Base-by-base conservation (phyloP, 2,329 filamentous ascomycete genomes). In the Rutstroemia sp. region DNA sequence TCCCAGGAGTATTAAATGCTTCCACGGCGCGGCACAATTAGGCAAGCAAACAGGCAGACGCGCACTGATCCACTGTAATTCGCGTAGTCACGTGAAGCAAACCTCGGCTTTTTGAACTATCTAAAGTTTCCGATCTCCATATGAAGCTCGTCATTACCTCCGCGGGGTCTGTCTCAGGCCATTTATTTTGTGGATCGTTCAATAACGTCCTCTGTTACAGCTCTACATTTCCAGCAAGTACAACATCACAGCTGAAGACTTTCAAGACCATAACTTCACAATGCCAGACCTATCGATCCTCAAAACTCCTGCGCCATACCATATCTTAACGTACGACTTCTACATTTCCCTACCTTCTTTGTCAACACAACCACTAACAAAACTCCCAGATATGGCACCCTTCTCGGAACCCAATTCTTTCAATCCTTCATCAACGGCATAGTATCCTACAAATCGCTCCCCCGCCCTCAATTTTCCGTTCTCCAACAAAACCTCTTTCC, bases 331-430 rank as follows among this genome's bases (percentile, higher is more conserved):
- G 85, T 89, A 77, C 62, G 73, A 34, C 21, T 25, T 69, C 48
- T 51, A 19, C 49, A 17, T 10, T 27, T 17, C 38, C 8, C 6
- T n/a, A 12, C 17, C 25, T 21, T 10, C 10, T 17, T 12, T 34
- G 27, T 12, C 30, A 34, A 34, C 30, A 12, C 2, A 5, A 56
- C 40, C 34, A 57, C 54, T 58, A 48, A 61, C 45, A 38, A 6
- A 8, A 52, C 57, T 61, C 54, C 90, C 51, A 94, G 89, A 69
- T 96, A 95, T 73, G 91, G 90, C 63, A 91, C 89, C 19, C 81
- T 97, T 50, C 77, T 97, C 14, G 94, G 94, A 61, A 86, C 87
- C 27, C 88, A 90, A 40, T 79, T 96, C 71, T 97, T 91, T 73
- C 90, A 97, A 71, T 86, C 87, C 73, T 96, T 96, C 72, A 71